A percentile compares a stretch with the other conserved stretches of the same genome.
Evolutionary conservation across 148 eudicot species (phyloP).

Genomic region (Spergularia marina): DNA sequence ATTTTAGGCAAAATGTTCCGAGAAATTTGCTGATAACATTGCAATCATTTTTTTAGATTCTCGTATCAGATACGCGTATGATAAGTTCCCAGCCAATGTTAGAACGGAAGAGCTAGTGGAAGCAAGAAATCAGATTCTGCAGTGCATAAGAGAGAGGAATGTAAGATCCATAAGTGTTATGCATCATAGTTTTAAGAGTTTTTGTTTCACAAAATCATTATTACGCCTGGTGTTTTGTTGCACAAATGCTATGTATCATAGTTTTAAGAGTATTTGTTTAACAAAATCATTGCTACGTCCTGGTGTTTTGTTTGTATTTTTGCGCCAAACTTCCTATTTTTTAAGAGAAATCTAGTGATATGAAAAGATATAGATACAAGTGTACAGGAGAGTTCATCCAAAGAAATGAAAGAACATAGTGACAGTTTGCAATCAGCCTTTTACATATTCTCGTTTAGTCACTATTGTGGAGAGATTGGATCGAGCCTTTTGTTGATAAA

Average conservation of each 20-base stretch:
- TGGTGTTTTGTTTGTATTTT: too few species aligned
- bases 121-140: slow-evolving; percentile 70
- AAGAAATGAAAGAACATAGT: too few species aligned
- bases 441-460: neutral
- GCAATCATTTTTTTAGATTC: slow-evolving; percentile 31
- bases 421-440: too few species aligned
- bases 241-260: too few species aligned
- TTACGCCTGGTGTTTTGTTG: neutral
- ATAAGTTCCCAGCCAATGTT: slow-evolving; percentile 71
- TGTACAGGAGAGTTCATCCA: too few species aligned
- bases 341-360: too few species aligned
- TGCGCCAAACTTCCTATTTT: too few species aligned
- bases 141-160: slow-evolving; percentile 17
- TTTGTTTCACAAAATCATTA: slow-evolving; percentile 37
- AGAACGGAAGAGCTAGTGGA: slow-evolving; percentile 80
- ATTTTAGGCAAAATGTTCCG: neutral
- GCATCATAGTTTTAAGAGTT: slow-evolving; percentile 8
- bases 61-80: slow-evolving; percentile 64
- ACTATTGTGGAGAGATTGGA: neutral
- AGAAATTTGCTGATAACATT: too few species aligned
- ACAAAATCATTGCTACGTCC: too few species aligned
- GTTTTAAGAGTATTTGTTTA: too few species aligned
- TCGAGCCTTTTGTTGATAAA: neutral
- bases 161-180: slow-evolving; percentile 34
- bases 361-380: too few species aligned